Evolutionary conservation across 805 yeast genomes (phyloP).

Genomic region (Candida nemodendra): DNA sequence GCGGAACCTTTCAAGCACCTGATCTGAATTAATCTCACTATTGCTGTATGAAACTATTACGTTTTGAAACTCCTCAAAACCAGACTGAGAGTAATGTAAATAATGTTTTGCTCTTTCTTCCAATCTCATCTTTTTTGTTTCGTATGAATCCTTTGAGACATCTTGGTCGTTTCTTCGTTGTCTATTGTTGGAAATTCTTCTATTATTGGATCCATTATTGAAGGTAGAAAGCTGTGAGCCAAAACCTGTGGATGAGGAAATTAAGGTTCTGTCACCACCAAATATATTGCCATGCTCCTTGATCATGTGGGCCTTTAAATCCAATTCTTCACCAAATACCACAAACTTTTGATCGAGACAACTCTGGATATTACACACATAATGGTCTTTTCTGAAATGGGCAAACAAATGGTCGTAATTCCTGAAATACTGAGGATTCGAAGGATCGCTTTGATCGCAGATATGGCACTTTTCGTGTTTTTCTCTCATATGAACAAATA

Average conservation of each 20-base stretch:
- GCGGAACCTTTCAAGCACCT: conserved; percentile 46
- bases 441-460: conserved; percentile 68
- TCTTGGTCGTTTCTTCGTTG: conserved; percentile 18
- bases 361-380: conserved; percentile 66
- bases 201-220: conserved; percentile 21
- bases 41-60: conserved; percentile 49
- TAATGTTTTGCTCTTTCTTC: conserved; percentile 87
- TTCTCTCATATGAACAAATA: conserved; percentile 76
- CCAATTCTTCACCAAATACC: conserved; percentile 84
- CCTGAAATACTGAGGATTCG: conserved; percentile 69
- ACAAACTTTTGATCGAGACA: conserved; percentile 91
- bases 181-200: background rate
- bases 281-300: conserved; percentile 70
- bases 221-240: conserved; percentile 60
- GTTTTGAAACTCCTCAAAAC: conserved; percentile 47
- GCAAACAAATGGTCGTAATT: conserved; percentile 70
- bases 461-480: conserved; percentile 86
- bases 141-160: conserved; percentile 38
- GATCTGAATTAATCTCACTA: conserved; percentile 45
- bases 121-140: conserved; percentile 56
- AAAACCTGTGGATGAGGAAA: conserved; percentile 33
- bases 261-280: conserved; percentile 42
- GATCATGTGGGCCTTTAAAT: conserved; percentile 83
- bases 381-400: conserved; percentile 77
- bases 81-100: conserved; percentile 49